These are phyloP conservation scores for Sarocladiaceae sp. DNA, from an alignment of 2,329 filamentous ascomycete species.

Conservation along the genomic window DNA sequence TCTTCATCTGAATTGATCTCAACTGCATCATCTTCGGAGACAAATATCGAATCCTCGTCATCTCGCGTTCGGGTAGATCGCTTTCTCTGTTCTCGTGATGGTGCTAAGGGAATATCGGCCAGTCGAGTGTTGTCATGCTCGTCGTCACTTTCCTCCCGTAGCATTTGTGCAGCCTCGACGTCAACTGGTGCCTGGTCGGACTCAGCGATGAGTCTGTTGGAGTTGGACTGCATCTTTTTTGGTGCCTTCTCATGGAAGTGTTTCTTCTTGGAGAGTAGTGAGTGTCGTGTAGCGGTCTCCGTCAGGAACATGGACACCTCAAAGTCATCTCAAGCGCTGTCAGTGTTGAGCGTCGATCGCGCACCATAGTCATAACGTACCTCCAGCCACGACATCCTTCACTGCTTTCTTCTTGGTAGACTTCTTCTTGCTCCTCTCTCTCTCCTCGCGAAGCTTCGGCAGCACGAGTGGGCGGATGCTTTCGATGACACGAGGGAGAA, in stretches of 20 bases:
- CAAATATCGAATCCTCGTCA: slow-evolving; percentile 22
- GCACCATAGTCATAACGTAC: slow-evolving; percentile 44
- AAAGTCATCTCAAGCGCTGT: slow-evolving; percentile 93
- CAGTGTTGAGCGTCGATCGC: too few species aligned
- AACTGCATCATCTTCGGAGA: slow-evolving; percentile 27
- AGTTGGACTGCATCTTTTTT: slow-evolving; percentile 53
- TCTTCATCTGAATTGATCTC: slow-evolving; percentile 33
- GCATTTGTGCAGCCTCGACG: slow-evolving; percentile 29
- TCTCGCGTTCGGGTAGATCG: slow-evolving; percentile 13
- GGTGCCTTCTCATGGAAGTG: slow-evolving; percentile 56
- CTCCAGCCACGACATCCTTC: slow-evolving; percentile 80
- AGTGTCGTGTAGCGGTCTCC: slow-evolving; percentile 77
- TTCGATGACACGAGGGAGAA: slow-evolving; percentile 77
- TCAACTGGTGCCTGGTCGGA: slow-evolving; percentile 48
- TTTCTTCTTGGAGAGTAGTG: slow-evolving; percentile 80
- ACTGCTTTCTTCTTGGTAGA: slow-evolving; percentile 65
- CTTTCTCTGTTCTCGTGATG: slow-evolving; percentile 15
- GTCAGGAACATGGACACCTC: slow-evolving; percentile 92
- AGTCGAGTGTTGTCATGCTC: slow-evolving; percentile 21
- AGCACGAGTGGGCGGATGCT: slow-evolving; percentile 79
- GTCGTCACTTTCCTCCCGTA: slow-evolving; percentile 43
- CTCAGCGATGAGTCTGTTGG: slow-evolving; percentile 52
- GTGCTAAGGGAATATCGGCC: slow-evolving; percentile 27
- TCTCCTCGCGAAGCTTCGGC: slow-evolving; percentile 86
- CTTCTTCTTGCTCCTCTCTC: slow-evolving; percentile 52